These are phyloP conservation scores for Floccularia luteovirens DNA, from an alignment of 768 basidiomycete species.

Conservation along the genomic window DNA sequence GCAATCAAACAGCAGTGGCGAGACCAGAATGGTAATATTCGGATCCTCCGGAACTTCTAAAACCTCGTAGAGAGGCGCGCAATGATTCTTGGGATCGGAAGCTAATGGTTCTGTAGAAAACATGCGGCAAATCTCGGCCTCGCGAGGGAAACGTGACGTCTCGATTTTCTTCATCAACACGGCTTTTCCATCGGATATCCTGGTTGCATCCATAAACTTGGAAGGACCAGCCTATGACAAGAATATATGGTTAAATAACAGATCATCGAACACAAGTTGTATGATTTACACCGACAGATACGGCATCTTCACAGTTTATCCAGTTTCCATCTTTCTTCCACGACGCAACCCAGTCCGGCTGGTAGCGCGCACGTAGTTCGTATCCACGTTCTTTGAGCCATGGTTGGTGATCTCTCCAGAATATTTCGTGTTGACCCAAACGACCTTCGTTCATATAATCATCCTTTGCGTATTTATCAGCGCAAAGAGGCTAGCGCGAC, in stretches of 20 bases:
- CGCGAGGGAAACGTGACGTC: constrained; percentile 11
- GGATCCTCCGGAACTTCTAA: constrained; percentile 12
- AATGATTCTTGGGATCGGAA: constrained; percentile 22
- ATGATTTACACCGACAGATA: neutral
- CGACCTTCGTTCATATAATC: neutral
- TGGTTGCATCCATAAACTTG: constrained; percentile 22
- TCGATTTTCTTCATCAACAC: constrained; percentile 21
- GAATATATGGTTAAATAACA: neutral
- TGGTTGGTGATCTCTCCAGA: constrained; percentile 13
- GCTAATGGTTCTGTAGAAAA: constrained; percentile 10
- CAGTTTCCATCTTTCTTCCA: constrained; percentile 10
- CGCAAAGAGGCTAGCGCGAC: too few relatives aligned
- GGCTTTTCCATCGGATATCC: constrained; percentile 17
- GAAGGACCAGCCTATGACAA: neutral
- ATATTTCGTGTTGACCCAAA: constrained; percentile 3
- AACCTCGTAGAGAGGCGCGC: constrained; percentile 20
- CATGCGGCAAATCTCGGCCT: constrained; percentile 21
- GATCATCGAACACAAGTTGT: constrained; percentile 3
- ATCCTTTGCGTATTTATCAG: neutral
- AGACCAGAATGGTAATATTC: constrained; percentile 14
- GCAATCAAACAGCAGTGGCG: constrained; percentile 16
- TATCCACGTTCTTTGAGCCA: constrained; percentile 20
- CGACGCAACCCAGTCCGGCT: constrained; percentile 19
- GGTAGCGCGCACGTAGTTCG: constrained; percentile 18
- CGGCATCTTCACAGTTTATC: neutral